A percentile compares a stretch with the other conserved stretches of the same genome.
These are phyloP conservation scores for Synchytrium microbalum DNA, from an alignment of 371 early-diverging fungal genomes.

Conservation along the genomic window DNA sequence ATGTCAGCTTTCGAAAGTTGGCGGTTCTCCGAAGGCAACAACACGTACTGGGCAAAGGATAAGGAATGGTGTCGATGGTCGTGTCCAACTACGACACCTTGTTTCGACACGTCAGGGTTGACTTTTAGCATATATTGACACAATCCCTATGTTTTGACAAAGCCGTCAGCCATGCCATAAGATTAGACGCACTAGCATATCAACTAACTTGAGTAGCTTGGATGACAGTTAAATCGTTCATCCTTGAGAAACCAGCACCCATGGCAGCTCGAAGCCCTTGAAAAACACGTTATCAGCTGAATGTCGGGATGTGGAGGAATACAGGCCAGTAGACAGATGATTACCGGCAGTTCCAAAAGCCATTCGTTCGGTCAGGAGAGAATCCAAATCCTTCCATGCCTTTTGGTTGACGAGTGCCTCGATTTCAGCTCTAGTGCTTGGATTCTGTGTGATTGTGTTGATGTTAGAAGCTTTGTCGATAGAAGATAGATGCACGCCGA, in stretches of 20 bases:
- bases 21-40: not conserved
- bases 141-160: conserved; percentile 19
- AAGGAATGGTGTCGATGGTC: conserved; percentile 89
- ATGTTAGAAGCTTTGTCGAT: too few relatives aligned
- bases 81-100: conserved; percentile 88
- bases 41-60: conserved; percentile 57
- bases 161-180: not conserved
- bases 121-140: conserved; percentile 17
- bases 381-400: not conserved
- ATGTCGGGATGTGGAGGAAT: not conserved
- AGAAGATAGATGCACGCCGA: too few relatives aligned
- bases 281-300: conserved; percentile 33
- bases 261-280: conserved; percentile 88
- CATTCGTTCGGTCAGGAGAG: not conserved
- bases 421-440: conserved; percentile 8
- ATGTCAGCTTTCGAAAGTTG: not conserved
- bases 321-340: too few relatives aligned
- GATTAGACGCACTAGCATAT: conserved; percentile 10
- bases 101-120: conserved; percentile 32
- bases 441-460: conserved; percentile 3
- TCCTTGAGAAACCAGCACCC: conserved; percentile 92
- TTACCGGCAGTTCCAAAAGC: conserved; percentile 9
- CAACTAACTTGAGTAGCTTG: conserved; percentile 68
- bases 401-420: not conserved
- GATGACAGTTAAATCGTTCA: conserved; percentile 90